Base-by-base conservation (phyloP, 1,284 basidiomycete genomes). In the Gymnopus androsaceus region DNA sequence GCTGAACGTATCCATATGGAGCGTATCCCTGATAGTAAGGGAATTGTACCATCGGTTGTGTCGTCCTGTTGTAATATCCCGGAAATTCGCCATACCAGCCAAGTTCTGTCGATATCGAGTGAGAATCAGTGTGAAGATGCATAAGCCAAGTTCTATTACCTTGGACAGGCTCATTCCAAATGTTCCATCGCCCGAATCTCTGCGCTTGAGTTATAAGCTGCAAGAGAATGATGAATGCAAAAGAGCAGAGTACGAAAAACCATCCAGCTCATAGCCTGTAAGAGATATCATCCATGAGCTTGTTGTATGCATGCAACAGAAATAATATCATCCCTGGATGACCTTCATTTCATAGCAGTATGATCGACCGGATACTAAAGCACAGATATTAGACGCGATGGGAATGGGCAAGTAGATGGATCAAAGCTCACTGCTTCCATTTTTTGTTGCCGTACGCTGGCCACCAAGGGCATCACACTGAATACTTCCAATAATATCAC, bases 301-400 rank as follows among this genome's bases (percentile, higher is more conserved):
- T n/a, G n/a, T n/a, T n/a, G n/a, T n/a, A n/a, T n/a, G n/a, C n/a
- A n/a, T n/a, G n/a, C n/a, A n/a, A n/a, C n/a, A n/a, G n/a, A n/a
- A n/a, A n/a, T n/a, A n/a, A n/a, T n/a, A n/a, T n/a, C n/a, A 84
- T 1, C 86, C 88, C 62, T 90, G 81, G 36, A 89, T 77, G 53
- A 85, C 83, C 68, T 87, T 89, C 83, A 90, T 88, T 65, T 90
- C 81, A 67, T 88, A 87, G 67, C 89, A 92, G 60, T 80, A 90
- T 21, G 72, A 67, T 61, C 74, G 73, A 2, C 71, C 70, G 49
- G 79, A 79, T 58, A 83, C 89, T 92, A 53, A n/a, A 15, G 23
- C 8, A 37, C 15, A 23, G 11, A 21, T 34, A 64, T 42, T 11
- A 41, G 5, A 9, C 34, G 64, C 38, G 46, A 42, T 40, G 38